Evolutionary conservation across 1,284 basidiomycete species (phyloP), one percentile per base, ranked within the genome.

Genomic region (Ceratobasidium sp.): DNA sequence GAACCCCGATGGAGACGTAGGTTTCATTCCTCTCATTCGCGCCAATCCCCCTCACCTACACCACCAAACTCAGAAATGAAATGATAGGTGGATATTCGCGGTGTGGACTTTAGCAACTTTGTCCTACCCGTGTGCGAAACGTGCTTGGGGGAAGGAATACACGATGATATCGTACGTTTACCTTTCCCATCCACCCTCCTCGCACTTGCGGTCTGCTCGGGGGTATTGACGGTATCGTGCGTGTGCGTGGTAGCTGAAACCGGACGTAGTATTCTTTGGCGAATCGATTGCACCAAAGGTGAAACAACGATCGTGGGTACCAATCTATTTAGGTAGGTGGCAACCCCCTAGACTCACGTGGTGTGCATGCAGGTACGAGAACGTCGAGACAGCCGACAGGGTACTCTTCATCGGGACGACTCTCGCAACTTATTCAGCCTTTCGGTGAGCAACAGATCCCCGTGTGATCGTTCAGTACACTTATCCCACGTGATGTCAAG

Each of bases 1-100:
- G 18, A 97, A 97, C 83, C 96, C 96, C 5, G 96, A 97, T 81
- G 96, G 96, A 82, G 96, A 97, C 86, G 95, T 94, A 80, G 76
- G 89, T 86, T n/a, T 74, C 50, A 20, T 35, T n/a, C 46, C 23
- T 4, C 16, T 10, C 50, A n/a, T 14, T 33, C 60, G 44, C 33
- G 33, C 60, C 60, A 27, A 67, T 27, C 64, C 68, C 27, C 55
- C 64, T 60, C 7, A 46, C 23, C 20, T n/a, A 23, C 50, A 10
- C 50, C 23, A 6, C 23, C 12, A 20, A 8, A 52, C 50, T 20
- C 23, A 52, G 55, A 12, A 41, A 3, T 78, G 35, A 35, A 33
- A 38, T 5, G 20, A 10, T 81, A 95, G 94, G 91, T 96, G 79
- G 94, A 91, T n/a, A 84, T 96, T 18, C 91, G 93, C 78, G 93